Conservation (phyloP, 352 stramenopile species). For the Phytophthora capsici region DNA sequence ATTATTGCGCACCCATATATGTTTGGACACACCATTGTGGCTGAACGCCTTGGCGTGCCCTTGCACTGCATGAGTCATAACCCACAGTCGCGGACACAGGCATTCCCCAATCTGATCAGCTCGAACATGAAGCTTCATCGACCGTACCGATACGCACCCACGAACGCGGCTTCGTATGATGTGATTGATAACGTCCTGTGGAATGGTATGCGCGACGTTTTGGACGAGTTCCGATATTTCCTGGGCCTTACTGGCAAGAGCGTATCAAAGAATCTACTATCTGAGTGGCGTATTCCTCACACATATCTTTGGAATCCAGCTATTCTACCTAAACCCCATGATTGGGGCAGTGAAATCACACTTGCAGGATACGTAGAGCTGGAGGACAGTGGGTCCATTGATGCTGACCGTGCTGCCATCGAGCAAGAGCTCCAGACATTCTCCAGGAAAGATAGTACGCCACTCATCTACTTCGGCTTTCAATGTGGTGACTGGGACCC, state of each 20-base stretch:
- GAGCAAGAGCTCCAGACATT: slow-evolving; percentile 36
- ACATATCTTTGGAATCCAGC: slow-evolving; percentile 76
- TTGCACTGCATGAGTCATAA: slow-evolving; percentile 70
- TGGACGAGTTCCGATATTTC: slow-evolving; percentile 66
- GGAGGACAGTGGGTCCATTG: slow-evolving; percentile 26
- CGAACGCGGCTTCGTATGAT: slow-evolving; percentile 63
- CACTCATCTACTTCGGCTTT: slow-evolving; percentile 65
- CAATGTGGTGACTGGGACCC: slow-evolving; percentile 55
- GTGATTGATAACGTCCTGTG: slow-evolving; percentile 61
- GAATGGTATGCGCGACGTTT: slow-evolving; percentile 45
- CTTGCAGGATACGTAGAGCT: slow-evolving; percentile 63
- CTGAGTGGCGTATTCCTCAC: slow-evolving; percentile 65
- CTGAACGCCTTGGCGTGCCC: slow-evolving; percentile 75
- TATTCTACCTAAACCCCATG: slow-evolving; percentile 62
- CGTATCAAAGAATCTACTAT: slow-evolving; percentile 41
- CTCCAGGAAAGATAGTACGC: slow-evolving; percentile 17
- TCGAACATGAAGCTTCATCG: slow-evolving; percentile 47
- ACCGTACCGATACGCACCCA: slow-evolving; percentile 53
- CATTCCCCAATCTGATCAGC: slow-evolving; percentile 65
- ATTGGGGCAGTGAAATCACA: slow-evolving; percentile 67
- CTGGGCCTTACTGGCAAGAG: slow-evolving; percentile 58
- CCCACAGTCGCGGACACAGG: slow-evolving; percentile 58
- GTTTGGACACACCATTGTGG: slow-evolving; percentile 68
- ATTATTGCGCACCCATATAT: slow-evolving; percentile 73
- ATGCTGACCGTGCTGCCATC: slow-evolving; percentile 24